Evolutionary conservation across 306 rosid species (phyloP).

Genomic region (Crotalaria pallida): DNA sequence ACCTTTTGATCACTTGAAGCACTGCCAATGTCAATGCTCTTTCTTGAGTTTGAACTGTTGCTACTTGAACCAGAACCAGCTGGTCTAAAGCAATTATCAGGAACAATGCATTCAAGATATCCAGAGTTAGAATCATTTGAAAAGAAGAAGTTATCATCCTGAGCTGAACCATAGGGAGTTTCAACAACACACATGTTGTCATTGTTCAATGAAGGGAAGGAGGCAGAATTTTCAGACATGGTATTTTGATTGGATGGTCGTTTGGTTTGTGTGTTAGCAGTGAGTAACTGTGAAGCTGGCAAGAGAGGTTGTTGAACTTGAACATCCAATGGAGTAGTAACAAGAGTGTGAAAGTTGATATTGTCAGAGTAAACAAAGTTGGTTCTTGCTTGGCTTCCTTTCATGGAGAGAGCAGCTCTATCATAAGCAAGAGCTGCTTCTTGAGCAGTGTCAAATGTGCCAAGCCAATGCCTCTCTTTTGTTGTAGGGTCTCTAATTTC

Average conservation of each 20-base stretch:
- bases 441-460: conserved; percentile 98
- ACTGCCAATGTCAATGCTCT: conserved; percentile 28
- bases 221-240: conserved; percentile 20
- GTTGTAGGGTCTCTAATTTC: conserved; percentile 97
- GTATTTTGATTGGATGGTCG: conserved; percentile 34
- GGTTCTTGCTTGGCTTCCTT: conserved; percentile 94
- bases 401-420: conserved; percentile 96
- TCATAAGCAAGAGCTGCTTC: conserved; percentile 99
- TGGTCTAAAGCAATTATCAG: conserved; percentile 81
- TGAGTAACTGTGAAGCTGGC: conserved; percentile 38
- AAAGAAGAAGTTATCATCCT: conserved; percentile 51
- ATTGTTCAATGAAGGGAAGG: background rate
- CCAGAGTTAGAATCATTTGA: conserved; percentile 67
- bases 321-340: conserved; percentile 53
- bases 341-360: conserved; percentile 55
- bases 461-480: conserved; percentile 98
- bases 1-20: conserved; percentile 29
- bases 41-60: conserved; percentile 20
- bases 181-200: conserved; percentile 11
- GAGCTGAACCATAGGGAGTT: conserved; percentile 25
- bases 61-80: conserved; percentile 24
- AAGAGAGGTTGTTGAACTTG: conserved; percentile 33
- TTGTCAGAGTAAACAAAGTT: conserved; percentile 82
- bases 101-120: conserved; percentile 90
- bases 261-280: conserved; percentile 27